Conservation (phyloP, 2,329 filamentous ascomycete genomes). For the Emergomyces pasteurianus region DNA sequence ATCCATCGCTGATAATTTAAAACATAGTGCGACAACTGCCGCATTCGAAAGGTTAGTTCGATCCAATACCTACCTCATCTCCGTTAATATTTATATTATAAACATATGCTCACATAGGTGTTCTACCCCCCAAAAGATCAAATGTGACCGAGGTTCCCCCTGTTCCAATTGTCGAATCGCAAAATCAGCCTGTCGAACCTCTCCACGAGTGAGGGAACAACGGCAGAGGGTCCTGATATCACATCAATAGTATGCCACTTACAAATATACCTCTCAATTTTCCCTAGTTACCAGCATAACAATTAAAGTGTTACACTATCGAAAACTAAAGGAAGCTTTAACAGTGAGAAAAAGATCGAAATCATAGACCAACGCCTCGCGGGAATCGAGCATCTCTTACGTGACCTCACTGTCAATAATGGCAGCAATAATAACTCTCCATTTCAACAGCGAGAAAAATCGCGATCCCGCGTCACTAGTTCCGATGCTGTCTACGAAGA, state of each 20-base stretch:
- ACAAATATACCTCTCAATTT: not conserved
- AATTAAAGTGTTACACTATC: not conserved
- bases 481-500: not conserved
- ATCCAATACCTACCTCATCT: not conserved
- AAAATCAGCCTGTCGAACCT: constrained; percentile 9
- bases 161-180: constrained; percentile 12
- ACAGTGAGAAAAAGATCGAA: constrained; percentile 43
- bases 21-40: constrained; percentile 12
- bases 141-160: constrained; percentile 11
- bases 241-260: constrained; percentile 12
- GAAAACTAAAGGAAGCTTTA: not conserved
- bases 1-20: not conserved
- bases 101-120: not conserved
- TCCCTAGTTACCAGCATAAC: not conserved
- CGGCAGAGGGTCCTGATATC: constrained; percentile 12
- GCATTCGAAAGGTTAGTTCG: constrained; percentile 10
- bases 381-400: constrained; percentile 36
- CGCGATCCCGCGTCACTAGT: not conserved
- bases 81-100: not conserved
- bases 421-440: constrained; percentile 7
- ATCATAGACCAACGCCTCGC: constrained; percentile 39
- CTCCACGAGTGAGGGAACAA: constrained; percentile 11
- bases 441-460: not conserved
- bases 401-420: constrained; percentile 22
- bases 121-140: constrained; percentile 6